Percentiles rank a stretch among this genome's conserved stretches.
Conservation (phyloP, 495 filamentous ascomycete genomes). For the Gamarada debralockiae region DNA sequence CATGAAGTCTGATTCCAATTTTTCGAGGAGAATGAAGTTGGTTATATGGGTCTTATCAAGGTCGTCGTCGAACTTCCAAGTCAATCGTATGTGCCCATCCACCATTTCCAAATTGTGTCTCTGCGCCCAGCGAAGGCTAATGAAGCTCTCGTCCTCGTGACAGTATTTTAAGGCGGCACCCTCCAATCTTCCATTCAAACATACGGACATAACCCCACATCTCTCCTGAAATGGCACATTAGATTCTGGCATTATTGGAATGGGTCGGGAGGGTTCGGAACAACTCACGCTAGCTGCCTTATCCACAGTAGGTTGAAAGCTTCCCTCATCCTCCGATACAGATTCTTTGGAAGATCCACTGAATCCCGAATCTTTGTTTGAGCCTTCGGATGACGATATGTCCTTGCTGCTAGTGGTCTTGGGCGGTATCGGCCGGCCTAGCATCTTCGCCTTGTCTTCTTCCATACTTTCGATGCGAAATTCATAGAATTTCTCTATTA, state of each 20-base stretch:
- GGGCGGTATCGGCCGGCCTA: neutral
- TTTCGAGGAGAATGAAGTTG: neutral
- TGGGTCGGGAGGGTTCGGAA: no score
- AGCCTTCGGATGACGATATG: neutral
- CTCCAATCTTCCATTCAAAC: neutral
- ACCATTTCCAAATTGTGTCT: neutral
- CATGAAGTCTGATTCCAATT: neutral
- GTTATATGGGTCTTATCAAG: neutral
- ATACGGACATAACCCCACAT: neutral
- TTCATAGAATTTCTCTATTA: neutral
- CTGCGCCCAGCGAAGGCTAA: neutral
- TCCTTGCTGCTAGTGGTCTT: neutral
- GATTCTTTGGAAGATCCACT: neutral
- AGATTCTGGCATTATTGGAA: neutral
- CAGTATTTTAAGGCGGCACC: neutral
- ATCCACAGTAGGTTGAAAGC: neutral
- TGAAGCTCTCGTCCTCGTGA: neutral
- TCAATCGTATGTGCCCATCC: neutral
- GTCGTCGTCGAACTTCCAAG: neutral
- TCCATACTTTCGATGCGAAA: neutral
- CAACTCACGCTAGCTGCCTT: neutral
- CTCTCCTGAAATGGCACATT: neutral
- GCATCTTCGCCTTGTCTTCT: neutral
- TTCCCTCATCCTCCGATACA: neutral
- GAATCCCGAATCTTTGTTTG: conserved; percentile 1